phyloP scores from a whole-genome alignment of 352 stramenopile species.

The Pythium apleroticum region DNA sequence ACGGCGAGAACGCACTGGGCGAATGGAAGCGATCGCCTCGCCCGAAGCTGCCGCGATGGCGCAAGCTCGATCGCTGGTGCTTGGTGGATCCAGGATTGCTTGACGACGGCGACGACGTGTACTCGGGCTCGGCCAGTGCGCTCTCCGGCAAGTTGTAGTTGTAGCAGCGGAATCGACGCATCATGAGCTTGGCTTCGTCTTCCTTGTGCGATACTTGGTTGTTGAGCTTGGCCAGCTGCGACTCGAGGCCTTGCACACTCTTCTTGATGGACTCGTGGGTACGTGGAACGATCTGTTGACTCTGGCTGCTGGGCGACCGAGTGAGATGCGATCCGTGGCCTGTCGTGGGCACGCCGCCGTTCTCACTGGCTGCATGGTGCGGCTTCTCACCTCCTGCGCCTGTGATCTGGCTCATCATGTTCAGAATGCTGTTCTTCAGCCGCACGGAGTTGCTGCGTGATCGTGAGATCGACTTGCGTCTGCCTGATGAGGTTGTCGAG shows the following conservation, averaged over 20 bases:
- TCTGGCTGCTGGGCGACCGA: not conserved
- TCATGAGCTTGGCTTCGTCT: slow-evolving; percentile 47
- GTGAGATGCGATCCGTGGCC: not conserved
- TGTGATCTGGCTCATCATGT: slow-evolving; percentile 64
- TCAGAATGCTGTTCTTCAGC: slow-evolving; percentile 56
- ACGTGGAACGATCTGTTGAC: slow-evolving; percentile 6
- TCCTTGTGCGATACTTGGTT: slow-evolving; percentile 68
- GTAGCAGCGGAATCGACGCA: slow-evolving; percentile 74
- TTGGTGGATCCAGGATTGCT: slow-evolving; percentile 24
- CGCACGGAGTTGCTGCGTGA: slow-evolving; percentile 66
- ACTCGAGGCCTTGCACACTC: slow-evolving; percentile 58
- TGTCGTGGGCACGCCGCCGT: not conserved
- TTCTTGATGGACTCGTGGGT: slow-evolving; percentile 53
- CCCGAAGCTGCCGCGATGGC: slow-evolving; percentile 13
- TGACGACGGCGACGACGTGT: slow-evolving; percentile 41
- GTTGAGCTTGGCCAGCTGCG: slow-evolving; percentile 59
- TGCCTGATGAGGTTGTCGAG: not conserved
- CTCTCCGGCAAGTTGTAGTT: slow-evolving; percentile 81
- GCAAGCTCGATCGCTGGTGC: slow-evolving; percentile 14
- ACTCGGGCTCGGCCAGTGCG: slow-evolving; percentile 49
- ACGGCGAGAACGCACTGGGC: slow-evolving; percentile 37
- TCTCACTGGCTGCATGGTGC: slow-evolving; percentile 12
- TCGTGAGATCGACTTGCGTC: slow-evolving; percentile 60
- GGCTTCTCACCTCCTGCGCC: slow-evolving; percentile 36
- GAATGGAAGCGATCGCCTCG: slow-evolving; percentile 29